Evolutionary conservation across 2,329 filamentous ascomycete genomes (phyloP), one percentile per base, ranked within the genome.

Genomic region (Macrophomina tecta): DNA sequence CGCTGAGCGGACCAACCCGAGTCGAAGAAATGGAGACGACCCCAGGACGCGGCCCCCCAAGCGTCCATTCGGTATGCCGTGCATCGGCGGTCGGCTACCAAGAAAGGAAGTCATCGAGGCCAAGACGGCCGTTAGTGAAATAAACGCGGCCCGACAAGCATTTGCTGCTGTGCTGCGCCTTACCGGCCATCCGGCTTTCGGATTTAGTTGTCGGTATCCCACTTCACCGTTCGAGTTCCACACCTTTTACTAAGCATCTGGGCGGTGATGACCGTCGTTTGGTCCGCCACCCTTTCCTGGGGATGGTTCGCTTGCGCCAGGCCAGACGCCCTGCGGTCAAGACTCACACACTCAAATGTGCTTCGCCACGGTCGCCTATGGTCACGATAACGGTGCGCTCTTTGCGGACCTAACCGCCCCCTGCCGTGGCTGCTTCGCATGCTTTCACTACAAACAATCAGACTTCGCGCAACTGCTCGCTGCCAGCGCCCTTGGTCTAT

Each of bases 91-190:
- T 23, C 28, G 12, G 12, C n/a, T 58, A 18, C 56, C 56, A 30
- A 48, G 30, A 48, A 8, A 34, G 40, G 55, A 45, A 60, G 38
- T 45, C 11, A 5, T 16, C 23, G 23, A n/a, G 55, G 38, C 55
- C 55, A 60, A 46, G 56, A 30, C 4, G 4, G 16, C 49, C 49
- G 12, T 23, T 30, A 16, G 49, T 52, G 3, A 34, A 52, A 16
- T 34, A n/a, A 42, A 3, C 9, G 53, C 56, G 56, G 56, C 36
- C 56, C 56, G 56, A 60, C 40, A 60, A 38, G 36, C 36, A 7
- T 38, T 36, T 14, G 40, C 4, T n/a, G 28, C 23, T 30, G 11
- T 45, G 55, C 55, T 46, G 40, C 55, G 55, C 55, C 56, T 60
- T 60, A 8, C 40, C 55, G 55, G 38, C 23, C 38, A 42, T 60